Base-by-base conservation (phyloP, 306 rosid species). In the Crataegus laevigata region DNA sequence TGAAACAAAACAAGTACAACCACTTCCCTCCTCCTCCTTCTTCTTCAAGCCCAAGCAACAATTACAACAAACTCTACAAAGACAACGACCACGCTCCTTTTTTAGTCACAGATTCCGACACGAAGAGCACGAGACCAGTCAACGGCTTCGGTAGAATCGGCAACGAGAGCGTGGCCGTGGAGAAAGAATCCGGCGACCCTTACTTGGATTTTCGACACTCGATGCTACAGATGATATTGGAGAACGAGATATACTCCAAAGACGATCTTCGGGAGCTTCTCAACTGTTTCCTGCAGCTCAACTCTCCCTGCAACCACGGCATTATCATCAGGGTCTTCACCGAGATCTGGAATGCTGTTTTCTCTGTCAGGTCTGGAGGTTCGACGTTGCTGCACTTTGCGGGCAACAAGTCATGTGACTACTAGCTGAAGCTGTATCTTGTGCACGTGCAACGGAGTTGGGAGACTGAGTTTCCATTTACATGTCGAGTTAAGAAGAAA, bases 311-410 rank as follows among this genome's bases (percentile, higher is more conserved):
- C 54, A 85, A 90, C 83, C 99, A 94, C 73, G 92, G 88, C 8
- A 84, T 89, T 21, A 94, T 94, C 3, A 84, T 94, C 9, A 78
- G 91, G 50, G 99, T 91, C 59, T 94, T 94, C 77, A 88, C 91
- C 45, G 99, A 94, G 83, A 92, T 94, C 81, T 94, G 99, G 96
- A 89, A 94, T 52, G 90, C 91, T 1, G 96, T 94, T 26, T 94
- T 87, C 79, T 86, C 97, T 0, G 83, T 85, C 18, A 79, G 69
- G 63, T 68, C 88, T 5, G 54, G 54, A 15, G 21, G 21, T 47
- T 47, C 54, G 54, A 17, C 54, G 54, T 17, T 47, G 54, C 54
- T 47, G 54, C 54, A 17, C 21, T 17, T 47, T 47, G 54, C 54
- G 54, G 12, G 34, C 32, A 25, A 24, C 64, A 80, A 70, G 78